Base-by-base conservation (phyloP, 2,329 filamentous ascomycete species). In the Xylaria sp. region DNA sequence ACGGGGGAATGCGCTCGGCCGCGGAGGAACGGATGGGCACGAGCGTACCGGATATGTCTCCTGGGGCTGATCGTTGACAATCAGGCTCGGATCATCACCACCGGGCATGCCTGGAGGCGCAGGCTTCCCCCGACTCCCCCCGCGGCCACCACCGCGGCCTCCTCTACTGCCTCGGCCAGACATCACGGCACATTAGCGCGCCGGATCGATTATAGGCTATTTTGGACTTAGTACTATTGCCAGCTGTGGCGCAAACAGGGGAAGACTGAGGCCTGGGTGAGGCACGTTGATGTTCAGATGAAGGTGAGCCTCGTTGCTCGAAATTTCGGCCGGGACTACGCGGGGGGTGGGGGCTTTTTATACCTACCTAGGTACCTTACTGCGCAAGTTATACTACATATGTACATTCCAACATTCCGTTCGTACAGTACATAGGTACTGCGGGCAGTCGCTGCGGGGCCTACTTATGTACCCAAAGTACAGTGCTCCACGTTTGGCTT, bases 21-120 rank as follows among this genome's bases (percentile, higher is more conserved):
- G 31, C 4, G 22, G 6, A 25, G 25, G 25, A 2, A 27, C 10
- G 9, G 11, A 29, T 29, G 13, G 7, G 27, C 1, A 7, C 20
- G 20, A 13, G 66, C 83, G 66, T 76, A 87, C 86, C 0, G 87
- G 86, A 67, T 89, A 89, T 10, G 86, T 83, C 70, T 89, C 86
- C n/a, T 85, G 85, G 6, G 87, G 87, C 36, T 84, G 81, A 58
- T 83, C 83, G 74, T 87, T 85, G 11, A 81, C 75, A 25, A 79
- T 76, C 61, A 82, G 76, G 42, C 77, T 78, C 9, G 85, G 83
- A 69, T 88, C 86, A 69, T 87, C 85, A 45, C 82, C 82, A 83
- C 86, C 88, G 0, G 86, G 83, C 61, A 86, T 75, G 38, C 76
- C 76, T 53, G 72, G 80, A 31, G 82, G 81, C 11, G 81, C 82